These are phyloP conservation scores for Fusarium lyarnte DNA, from an alignment of 2,329 filamentous ascomycete species.

Conservation along the genomic window DNA sequence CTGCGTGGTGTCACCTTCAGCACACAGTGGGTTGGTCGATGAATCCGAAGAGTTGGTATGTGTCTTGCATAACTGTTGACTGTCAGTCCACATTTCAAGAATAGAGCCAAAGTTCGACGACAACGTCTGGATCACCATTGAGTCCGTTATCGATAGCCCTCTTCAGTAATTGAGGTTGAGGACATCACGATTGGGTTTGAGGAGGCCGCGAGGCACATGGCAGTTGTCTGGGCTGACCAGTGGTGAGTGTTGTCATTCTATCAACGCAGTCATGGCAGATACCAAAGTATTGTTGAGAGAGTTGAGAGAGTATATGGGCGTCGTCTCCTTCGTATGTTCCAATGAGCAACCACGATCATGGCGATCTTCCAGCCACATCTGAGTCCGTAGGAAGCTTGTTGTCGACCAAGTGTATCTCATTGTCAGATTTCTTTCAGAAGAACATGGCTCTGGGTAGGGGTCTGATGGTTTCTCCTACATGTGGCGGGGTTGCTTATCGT, in stretches of 20 bases:
- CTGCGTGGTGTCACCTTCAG: background rate
- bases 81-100: background rate
- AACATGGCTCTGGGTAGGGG: too few species aligned
- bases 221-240: background rate
- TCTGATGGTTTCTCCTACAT: background rate
- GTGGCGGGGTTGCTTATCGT: too few species aligned
- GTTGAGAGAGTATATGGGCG: too few species aligned
- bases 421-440: too few species aligned
- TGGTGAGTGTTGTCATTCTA: background rate
- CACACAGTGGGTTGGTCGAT: too few species aligned
- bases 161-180: too few species aligned
- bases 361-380: rapidly evolving
- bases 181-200: rapidly evolving
- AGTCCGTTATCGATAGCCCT: rapidly evolving
- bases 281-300: background rate
- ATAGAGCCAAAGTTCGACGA: background rate
- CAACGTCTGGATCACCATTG: rapidly evolving
- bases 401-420: background rate
- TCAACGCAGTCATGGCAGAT: rapidly evolving
- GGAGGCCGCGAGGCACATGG: background rate
- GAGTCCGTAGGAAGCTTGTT: too few species aligned
- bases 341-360: background rate
- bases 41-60: background rate
- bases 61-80: background rate
- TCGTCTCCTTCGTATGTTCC: background rate